Evolutionary conservation across 2,329 filamentous ascomycete species (phyloP), one percentile per base, ranked within the genome.

Genomic region (Ceratocystis alfenasii): DNA sequence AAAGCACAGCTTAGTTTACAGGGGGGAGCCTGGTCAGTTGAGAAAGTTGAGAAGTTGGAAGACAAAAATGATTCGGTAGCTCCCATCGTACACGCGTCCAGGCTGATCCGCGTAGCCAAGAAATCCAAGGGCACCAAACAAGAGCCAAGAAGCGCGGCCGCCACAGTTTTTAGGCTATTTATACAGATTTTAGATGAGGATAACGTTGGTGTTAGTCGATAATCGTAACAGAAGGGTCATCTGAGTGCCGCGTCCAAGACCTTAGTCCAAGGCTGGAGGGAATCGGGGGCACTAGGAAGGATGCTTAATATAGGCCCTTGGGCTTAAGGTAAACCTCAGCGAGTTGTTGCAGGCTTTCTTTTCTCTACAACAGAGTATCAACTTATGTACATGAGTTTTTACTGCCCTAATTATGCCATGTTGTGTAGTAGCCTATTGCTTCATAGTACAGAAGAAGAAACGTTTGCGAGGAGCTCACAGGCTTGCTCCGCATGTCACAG

Each of bases 91-190:
- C 15, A 36, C 53, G 53, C 53, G 53, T 59, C 33, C 22, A 41
- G 36, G 36, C 28, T 59, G 53, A 59, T 59, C 53, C 22, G 53
- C 53, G 53, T n/a, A 36, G 53, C 53, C 53, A 59, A 59, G 25
- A 59, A 59, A 17, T 20, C 53, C 28, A 59, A 33, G 53, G n/a
- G 53, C 33, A 36, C 53, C 25, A 30, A 33, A 17, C 7, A 33
- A 8, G 48, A 8, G 53, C 20, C 28, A 20, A 25, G n/a, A 25
- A 22, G 20, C 50, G 22, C 20, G 22, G 8, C 17, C 50, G 50
- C 50, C n/a, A 28, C 15, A 33, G 25, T 59, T 8, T 59, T 12
- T 59, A 25, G 25, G 25, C 53, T 59, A 59, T 59, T 59, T 59
- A 59, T 59, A 59, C 53, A 25, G 53, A 33, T 57, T 15, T 55